A percentile compares a stretch with the other conserved stretches of the same genome.
Conservation (phyloP, 225 moss, liverwort and hornwort genomes). For the Bryoerythrophyllum caledonicum region DNA sequence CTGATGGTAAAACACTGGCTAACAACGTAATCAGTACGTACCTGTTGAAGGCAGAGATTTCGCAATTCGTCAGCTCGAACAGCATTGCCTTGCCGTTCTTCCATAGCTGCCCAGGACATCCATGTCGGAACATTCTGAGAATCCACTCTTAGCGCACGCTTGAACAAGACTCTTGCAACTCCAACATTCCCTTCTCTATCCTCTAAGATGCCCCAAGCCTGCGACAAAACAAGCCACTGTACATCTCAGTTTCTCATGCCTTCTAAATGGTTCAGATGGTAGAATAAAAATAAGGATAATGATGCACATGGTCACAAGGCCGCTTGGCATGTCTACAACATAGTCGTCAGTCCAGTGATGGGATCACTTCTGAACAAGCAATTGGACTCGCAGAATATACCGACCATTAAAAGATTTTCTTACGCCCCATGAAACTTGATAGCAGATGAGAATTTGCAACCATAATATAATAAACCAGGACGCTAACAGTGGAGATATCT, state of each 20-base stretch:
- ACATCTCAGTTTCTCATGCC: conserved; percentile 18
- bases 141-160: conserved; percentile 85
- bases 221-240: conserved; percentile 17
- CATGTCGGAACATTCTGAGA: conserved; percentile 97
- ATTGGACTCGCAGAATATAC: neutral
- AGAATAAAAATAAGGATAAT: neutral
- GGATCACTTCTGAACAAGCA: neutral
- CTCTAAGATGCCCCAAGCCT: conserved; percentile 99
- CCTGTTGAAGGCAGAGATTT: conserved; percentile 91
- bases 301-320: conserved; percentile 9
- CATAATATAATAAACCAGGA: neutral
- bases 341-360: neutral
- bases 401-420: neutral
- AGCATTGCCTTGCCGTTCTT: conserved; percentile 90
- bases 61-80: conserved; percentile 95
- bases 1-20: neutral
- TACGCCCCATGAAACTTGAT: neutral
- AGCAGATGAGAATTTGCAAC: neutral
- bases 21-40: conserved; percentile 40
- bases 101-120: conserved; percentile 99
- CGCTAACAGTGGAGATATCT: neutral
- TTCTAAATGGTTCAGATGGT: neutral
- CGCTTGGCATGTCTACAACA: conserved; percentile 4
- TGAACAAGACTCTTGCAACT: conserved; percentile 88
- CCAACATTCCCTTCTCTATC: conserved; percentile 84